These are phyloP conservation scores for Saposhnikovia divaricata DNA, from an alignment of 129 eudicot species.

Conservation along the genomic window DNA sequence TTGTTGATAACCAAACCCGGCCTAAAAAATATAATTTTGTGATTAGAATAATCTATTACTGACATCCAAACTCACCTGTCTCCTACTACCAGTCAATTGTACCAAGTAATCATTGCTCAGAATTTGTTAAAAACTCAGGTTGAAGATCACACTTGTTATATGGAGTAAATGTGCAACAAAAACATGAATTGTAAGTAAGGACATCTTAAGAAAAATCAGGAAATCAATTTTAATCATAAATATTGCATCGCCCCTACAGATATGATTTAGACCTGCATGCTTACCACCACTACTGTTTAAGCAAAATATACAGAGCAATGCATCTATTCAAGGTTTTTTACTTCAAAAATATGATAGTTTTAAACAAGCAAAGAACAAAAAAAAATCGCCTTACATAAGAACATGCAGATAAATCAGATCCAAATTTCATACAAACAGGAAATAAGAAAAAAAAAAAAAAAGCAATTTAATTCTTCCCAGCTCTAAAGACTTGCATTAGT, in stretches of 20 bases:
- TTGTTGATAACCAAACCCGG: constrained; percentile 88
- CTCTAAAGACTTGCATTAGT: not conserved
- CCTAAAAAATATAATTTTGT: constrained; percentile 23
- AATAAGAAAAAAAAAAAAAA: too few relatives aligned
- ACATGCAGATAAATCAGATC: not conserved
- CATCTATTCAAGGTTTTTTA: not conserved
- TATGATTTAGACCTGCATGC: not conserved
- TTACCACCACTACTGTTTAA: too few relatives aligned
- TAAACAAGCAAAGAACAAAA: not conserved
- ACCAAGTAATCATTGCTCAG: not conserved
- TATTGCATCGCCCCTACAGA: not conserved
- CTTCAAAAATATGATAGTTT: too few relatives aligned
- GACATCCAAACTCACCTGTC: not conserved
- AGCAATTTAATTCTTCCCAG: not conserved
- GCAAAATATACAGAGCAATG: too few relatives aligned
- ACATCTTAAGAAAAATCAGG: not conserved
- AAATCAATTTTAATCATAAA: not conserved
- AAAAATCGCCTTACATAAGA: not conserved
- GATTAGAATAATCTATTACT: not conserved
- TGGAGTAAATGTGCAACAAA: not conserved
- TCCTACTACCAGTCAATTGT: not conserved
- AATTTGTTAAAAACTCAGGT: not conserved
- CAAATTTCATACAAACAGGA: not conserved
- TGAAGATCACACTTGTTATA: not conserved
- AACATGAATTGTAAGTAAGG: not conserved